Evolutionary conservation across 2,329 filamentous ascomycete genomes (phyloP), one percentile per base, ranked within the genome.

Genomic region (Verticillium longisporum): DNA sequence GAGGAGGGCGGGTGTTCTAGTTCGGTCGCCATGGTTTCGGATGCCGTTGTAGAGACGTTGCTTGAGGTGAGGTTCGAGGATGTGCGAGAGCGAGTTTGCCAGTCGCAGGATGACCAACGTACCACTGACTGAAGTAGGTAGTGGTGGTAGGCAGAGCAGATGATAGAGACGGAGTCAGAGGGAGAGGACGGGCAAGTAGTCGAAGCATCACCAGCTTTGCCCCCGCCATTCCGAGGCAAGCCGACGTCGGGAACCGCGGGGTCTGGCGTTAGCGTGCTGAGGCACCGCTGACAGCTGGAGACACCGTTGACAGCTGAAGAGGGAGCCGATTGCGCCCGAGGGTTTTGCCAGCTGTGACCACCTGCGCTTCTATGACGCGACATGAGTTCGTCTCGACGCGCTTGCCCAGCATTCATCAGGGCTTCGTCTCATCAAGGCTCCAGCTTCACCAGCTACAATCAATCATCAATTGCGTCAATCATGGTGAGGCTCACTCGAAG

Each of bases 1-100:
- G 72, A 71, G 73, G 80, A 80, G 65, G 78, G 75, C n/a, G 57
- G 31, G 26, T 26, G 26, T 2, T 50, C 41, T 11, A 21, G 41
- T n/a, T 50, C 41, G 41, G 41, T 50, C n/a, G 41, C 41, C 41
- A 50, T 50, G 9, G 41, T 36, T 9, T 36, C 34, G 34, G 41
- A 21, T 11, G 18, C 21, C 6, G 41, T 21, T 50, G 41, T 2
- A 37, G 36, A 14, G 13, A 37, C 2, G 36, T 37, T 37, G 13
- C 36, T 37, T 2, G 4, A 37, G 13, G 36, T 10, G 36, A 37
- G 26, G 26, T 26, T 26, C 26, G 26, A 26, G 26, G 26, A 26
- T 26, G 3, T 26, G 26, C 26, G 26, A 26, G 26, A 26, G 26
- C 26, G 26, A 2, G 26, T 26, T 26, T 26, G 26, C 26, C 26